Evolutionary conservation across 768 basidiomycete genomes (phyloP), one percentile per base, ranked within the genome.

Genomic region (Cytidiella melzeri): DNA sequence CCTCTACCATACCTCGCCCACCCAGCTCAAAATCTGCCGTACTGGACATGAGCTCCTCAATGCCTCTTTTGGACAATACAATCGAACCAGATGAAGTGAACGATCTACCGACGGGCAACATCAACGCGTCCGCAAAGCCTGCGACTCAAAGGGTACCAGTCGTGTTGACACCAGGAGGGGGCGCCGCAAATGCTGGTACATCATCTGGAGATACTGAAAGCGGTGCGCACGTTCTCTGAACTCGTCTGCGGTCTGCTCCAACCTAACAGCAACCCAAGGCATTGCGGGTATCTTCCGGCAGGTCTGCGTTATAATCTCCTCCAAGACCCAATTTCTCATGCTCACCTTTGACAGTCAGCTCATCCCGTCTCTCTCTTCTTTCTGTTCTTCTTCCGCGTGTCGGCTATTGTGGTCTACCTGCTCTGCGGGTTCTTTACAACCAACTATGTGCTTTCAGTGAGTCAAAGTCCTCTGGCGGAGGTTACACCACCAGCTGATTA

Each of bases 371-470:
- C 84, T 12, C 75, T 99, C n/a, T 80, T 93, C 61, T 90, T 84
- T 65, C 75, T 98, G 38, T 98, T 84, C 67, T 67, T 92, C 63
- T 96, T 99, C 73, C 79, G 93, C 41, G 77, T 81, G 53, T 75
- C 84, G 5, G 95, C 96, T n/a, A 80, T 99, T 48, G 72, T 83
- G 5, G 88, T 93, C 3, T 99, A 99, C 67, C 77, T 98, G 41
- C 75, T 98, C n/a, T 92, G 87, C 55, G 95, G 93, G 2, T 84
- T 84, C 71, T 84, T 91, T 64, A 91, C 91, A 34, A 70, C 81
- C 57, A 87, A 93, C 63, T 98, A 93, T 67, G 94, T 99, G 19
- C 76, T 98, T 54, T 92, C 92, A 41, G 93, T 95, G 51, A 58
- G 90, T 67, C 13, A 7, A 34, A 34, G 30, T 34, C 30, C 30